Conservation (phyloP, 495 filamentous ascomycete species). For the Saxophila tyrrhenica region DNA sequence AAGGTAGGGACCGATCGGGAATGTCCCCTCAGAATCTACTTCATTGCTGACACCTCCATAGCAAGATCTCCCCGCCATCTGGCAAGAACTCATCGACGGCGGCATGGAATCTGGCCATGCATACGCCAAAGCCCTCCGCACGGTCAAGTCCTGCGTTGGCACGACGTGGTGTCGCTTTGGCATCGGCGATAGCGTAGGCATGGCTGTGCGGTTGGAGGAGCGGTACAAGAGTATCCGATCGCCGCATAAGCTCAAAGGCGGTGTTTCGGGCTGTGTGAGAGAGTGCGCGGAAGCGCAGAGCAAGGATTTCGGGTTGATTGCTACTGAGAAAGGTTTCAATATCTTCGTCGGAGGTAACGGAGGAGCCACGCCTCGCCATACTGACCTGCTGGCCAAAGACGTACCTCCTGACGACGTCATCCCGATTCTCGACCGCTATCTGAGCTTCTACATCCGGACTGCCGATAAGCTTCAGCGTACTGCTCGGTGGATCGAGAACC, state of each 20-base stretch:
- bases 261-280: slow-evolving; percentile 81
- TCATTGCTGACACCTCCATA: too few relatives aligned
- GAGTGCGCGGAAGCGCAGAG: slow-evolving; percentile 95
- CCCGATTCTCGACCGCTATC: slow-evolving; percentile 79
- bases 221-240: slow-evolving; percentile 86
- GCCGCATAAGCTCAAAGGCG: slow-evolving; percentile 92
- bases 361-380: slow-evolving; percentile 75
- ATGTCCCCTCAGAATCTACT: too few relatives aligned
- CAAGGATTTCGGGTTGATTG: slow-evolving; percentile 93
- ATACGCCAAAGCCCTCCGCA: slow-evolving; percentile 84
- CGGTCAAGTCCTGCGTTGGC: slow-evolving; percentile 91
- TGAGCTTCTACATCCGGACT: slow-evolving; percentile 94
- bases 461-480: slow-evolving; percentile 93
- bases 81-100: slow-evolving; percentile 70
- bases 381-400: slow-evolving; percentile 83
- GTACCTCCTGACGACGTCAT: slow-evolving; percentile 77
- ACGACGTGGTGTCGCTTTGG: slow-evolving; percentile 93
- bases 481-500: slow-evolving; percentile 79
- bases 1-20: not conserved
- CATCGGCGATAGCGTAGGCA: slow-evolving; percentile 90
- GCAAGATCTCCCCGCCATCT: slow-evolving; percentile 77
- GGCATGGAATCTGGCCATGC: slow-evolving; percentile 96
- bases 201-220: slow-evolving; percentile 86
- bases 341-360: slow-evolving; percentile 91
- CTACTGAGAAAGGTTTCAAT: slow-evolving; percentile 92